Conservation (phyloP, 1,284 basidiomycete species). For the Ganoderma sinense region DNA sequence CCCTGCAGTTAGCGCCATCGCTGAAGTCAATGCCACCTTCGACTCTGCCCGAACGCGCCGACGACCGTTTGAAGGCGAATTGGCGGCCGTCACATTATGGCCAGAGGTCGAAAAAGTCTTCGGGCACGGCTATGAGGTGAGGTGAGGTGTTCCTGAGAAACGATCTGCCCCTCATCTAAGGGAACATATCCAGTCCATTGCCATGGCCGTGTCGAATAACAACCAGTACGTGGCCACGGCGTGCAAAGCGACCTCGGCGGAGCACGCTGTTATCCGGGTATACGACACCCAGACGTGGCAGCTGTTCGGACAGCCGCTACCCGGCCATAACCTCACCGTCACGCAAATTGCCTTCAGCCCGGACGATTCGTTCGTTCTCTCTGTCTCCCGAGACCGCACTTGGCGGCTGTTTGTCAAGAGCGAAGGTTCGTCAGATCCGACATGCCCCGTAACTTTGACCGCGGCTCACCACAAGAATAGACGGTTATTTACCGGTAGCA, state of each 20-base stretch:
- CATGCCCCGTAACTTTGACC: neutral
- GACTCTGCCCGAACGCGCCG: slow-evolving; percentile 42
- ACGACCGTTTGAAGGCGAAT: slow-evolving; percentile 83
- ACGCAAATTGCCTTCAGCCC: slow-evolving; percentile 91
- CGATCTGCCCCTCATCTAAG: neutral
- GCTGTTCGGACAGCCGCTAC: slow-evolving; percentile 72
- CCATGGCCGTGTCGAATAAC: slow-evolving; percentile 76
- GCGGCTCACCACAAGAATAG: neutral
- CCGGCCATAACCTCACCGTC: slow-evolving; percentile 90
- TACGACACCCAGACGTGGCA: slow-evolving; percentile 80
- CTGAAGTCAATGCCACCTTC: slow-evolving; percentile 22
- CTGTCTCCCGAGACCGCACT: slow-evolving; percentile 90
- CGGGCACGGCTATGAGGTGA: slow-evolving; percentile 99
- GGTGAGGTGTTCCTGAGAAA: slow-evolving; percentile 48
- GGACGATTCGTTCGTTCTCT: slow-evolving; percentile 81
- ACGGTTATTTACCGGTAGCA: slow-evolving; percentile 68
- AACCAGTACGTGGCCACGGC: slow-evolving; percentile 87
- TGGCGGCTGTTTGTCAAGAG: slow-evolving; percentile 84
- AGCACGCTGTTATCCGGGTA: slow-evolving; percentile 91
- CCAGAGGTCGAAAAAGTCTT: slow-evolving; percentile 98
- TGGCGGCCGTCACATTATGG: slow-evolving; percentile 91
- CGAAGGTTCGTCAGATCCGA: slow-evolving; percentile 44
- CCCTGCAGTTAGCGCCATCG: slow-evolving; percentile 19
- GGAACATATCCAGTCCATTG: slow-evolving; percentile 64
- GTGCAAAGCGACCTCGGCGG: slow-evolving; percentile 86